phyloP scores from a whole-genome alignment of 2,329 filamentous ascomycete species.

The Penicillium sclerotiorum region DNA sequence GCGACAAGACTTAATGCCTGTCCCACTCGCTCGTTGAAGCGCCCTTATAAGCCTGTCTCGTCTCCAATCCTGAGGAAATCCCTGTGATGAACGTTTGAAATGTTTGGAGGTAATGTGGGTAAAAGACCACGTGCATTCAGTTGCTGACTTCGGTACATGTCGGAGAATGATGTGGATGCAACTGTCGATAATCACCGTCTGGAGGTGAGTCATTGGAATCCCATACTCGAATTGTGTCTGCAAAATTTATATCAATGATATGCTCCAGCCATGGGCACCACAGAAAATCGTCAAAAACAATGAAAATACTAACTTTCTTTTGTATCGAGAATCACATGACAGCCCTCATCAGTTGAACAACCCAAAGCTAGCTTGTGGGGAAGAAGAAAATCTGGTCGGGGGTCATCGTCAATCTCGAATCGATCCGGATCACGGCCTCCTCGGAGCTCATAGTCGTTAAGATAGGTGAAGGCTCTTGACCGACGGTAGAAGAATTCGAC shows the following conservation, averaged over 20 bases:
- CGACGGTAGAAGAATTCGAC: not conserved
- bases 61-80: too few relatives aligned
- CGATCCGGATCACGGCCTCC: not conserved
- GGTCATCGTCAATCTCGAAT: not conserved
- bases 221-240: slow-evolving; percentile 5
- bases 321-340: not conserved
- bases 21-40: too few relatives aligned
- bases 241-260: not conserved
- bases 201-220: not conserved
- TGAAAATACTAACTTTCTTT: not conserved
- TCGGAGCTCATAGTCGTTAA: not conserved
- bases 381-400: slow-evolving; percentile 1
- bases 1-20: too few relatives aligned
- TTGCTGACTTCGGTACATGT: too few relatives aligned
- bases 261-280: not conserved
- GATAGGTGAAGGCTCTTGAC: not conserved
- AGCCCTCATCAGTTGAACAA: slow-evolving; percentile 2
- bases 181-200: not conserved
- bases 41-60: too few relatives aligned
- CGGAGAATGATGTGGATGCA: not conserved
- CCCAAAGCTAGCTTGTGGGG: not conserved
- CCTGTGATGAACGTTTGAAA: too few relatives aligned
- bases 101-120: too few relatives aligned
- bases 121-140: too few relatives aligned
- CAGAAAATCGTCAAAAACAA: not conserved